Evolutionary conservation across 1,284 basidiomycete genomes (phyloP), one percentile per base, ranked within the genome.

Genomic region (Trichosporon faecale): DNA sequence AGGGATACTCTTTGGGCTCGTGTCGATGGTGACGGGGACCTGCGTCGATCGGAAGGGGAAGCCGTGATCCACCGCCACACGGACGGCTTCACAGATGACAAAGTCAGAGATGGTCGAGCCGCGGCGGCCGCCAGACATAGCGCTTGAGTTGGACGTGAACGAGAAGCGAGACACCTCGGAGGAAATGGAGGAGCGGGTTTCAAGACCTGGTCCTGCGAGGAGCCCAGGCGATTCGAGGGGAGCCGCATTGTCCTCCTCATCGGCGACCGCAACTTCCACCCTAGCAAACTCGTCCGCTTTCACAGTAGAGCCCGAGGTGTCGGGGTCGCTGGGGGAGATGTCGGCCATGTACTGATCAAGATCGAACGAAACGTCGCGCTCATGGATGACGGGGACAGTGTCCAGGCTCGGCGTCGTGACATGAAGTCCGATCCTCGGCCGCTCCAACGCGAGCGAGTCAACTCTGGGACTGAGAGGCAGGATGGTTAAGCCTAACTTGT

Each of bases 281-380:
- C 31, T 60, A 6, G 27, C 16, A 18, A 12, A 11, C 4, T 31
- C 37, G 1, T 70, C 57, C 12, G 23, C 31, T 16, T 35, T 27
- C 6, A 25, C 18, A 6, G 52, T n/a, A 1, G 49, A 25, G 25
- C 29, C 25, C 18, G 40, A 33, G 65, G n/a, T 3, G 6, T 52
- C 57, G 4, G 29, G 27, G 23, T 33, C 55, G 12, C 14, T 29
- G 23, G 69, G 60, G 2, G 66, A 55, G 25, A 79, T 73, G 49
- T 78, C 77, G 14, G 68, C 69, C 35, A 79, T 66, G 65, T 79
- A 80, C 57, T 76, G 72, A n/a, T 79, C 79, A 6, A 80, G 70
- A 66, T 80, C 78, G 65, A 79, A 77, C 7, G 77, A 76, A 5
- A 65, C 69, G 49, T 73, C 72, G 16, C 74, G 74, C 70, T 72